Evolutionary conservation across 306 rosid genomes (phyloP), one percentile per base, ranked within the genome.

Genomic region (Begonia masoniana): DNA sequence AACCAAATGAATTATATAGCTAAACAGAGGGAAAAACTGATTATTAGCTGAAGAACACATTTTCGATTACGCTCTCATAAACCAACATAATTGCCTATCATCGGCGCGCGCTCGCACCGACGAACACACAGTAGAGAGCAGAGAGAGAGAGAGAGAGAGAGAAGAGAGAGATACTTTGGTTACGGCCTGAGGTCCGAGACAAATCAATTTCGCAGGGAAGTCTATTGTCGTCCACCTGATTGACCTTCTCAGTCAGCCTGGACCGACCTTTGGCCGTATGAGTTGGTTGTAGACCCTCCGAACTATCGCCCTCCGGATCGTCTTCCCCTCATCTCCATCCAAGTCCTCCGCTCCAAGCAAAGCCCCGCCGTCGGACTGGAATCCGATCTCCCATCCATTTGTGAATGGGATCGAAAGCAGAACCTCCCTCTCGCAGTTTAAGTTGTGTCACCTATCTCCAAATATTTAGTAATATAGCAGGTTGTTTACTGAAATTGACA

Each of bases 251-350:
- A 13, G 77, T 72, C 8, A 78, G 71, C 65, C 65, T 64, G 3
- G 75, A 50, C 9, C 13, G 62, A 78, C 74, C 62, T 74, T 77
- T 15, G 41, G 60, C 57, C 71, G 48, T 48, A 78, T 1, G 72
- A 60, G 72, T 55, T 58, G 46, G 67, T n/a, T 75, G 9, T 80
- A 78, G 77, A 70, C 46, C 19, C 51, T 54, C 13, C 80, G 80
- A 43, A 26, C 36, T 4, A 26, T 26, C 7, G 36, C 36, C 36
- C 7, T 26, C 36, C 36, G 36, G 36, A 26, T n/a, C 69, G 61
- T 8, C 61, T 31, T 14, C 66, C 66, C 11, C 61, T 55, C 58
- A 53, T 12, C 70, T 52, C 17, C 52, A 48, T 15, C 51, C 31
- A 26, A 16, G 46, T 58, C 48, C 1, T 35, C 36, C 36, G 36